Evolutionary conservation across 2,329 filamentous ascomycete species (phyloP), one percentile per base, ranked within the genome.

Genomic region (Chaetomiaceae sp.): DNA sequence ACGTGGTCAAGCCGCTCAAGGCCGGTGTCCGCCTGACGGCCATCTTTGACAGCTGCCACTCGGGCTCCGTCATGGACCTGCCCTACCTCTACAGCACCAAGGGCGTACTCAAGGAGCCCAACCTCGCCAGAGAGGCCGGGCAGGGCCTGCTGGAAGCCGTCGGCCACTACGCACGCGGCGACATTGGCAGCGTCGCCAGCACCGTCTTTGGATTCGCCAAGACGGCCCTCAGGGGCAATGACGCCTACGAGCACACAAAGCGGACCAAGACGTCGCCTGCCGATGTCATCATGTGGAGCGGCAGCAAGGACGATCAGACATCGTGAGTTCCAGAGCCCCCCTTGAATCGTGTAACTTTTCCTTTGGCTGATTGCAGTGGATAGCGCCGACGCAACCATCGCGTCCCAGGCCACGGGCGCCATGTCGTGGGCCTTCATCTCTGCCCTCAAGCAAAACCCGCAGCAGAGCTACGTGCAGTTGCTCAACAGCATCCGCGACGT

Each of bases 351-450:
- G 25, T 27, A 9, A 27, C 25, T 27, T 5, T 9, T 27, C n/a
- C 40, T 25, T 14, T 18, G 11, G 25, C 21, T 46, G 14, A 38
- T 32, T 2, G 38, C 9, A 25, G 21, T 47, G 14, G 61, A 51
- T 62, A 95, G 90, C 54, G 88, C 90, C 72, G 94, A 99, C 69
- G 91, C 94, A 11, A 88, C 84, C 25, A 96, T 97, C 61, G 82
- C 80, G 38, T 84, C 89, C 52, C 81, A 96, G 73, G 92, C 94
- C 30, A 99, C 94, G 0, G 94, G 94, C 51, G 94, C 94, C 70
- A 97, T 99, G 94, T 96, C 90, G 3, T 96, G 88, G 84, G 94
- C 94, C 2, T 99, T 99, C 70, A 94, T 99, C 69, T 84, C 80
- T 1, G 86, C 91, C 18, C 79, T 97, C 65, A 91, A 88, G 77